Base-by-base conservation (phyloP, 1,139 yeast species). In the Taphrina deformans region DNA sequence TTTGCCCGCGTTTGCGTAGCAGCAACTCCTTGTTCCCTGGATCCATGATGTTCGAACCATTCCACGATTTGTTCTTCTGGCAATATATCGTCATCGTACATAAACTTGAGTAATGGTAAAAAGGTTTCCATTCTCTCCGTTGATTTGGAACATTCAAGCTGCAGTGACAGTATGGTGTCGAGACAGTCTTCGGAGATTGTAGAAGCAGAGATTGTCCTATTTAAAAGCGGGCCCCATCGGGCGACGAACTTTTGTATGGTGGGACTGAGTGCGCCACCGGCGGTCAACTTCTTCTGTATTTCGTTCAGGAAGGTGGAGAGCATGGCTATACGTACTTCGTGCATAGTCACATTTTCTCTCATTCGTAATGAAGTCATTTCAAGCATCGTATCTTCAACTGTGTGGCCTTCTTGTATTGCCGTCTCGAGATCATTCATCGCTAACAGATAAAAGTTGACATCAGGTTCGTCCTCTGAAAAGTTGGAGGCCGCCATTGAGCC, bases 311-410 rank as follows among this genome's bases (percentile, higher is more conserved):
- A 79, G 0, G 97, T 95, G 55, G 82, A 80, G 44, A 86, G 79
- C 0, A 97, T 90, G 5, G 96, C 96, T 44, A 79, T 76, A 74
- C 98, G 84, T 14, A 93, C 97, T 73, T 92, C 97, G 72, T 89
- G 96, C 75, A 93, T 93, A 0, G 95, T 83, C 14, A 91, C 98
- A 74, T 93, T 91, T 93, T 92, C 88, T 70, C 97, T 89, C 99
- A 95, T 93, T 77, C 98, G 84, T 73, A 95, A 81, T 0, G 99
- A 93, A 74, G 92, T 92, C 72, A 93, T 82, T 76, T 93, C 99
- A 69, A 95, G 79, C 70, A 90, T 79, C 0, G 99, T 97, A 12
- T 96, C 92, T 73, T 93, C 98, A 68, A 90, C 81, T 72, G 89
- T 96, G 76, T 93, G 99, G 73, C 90, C 88, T 73, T 92, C 88